Base-by-base conservation (phyloP, 2,329 filamentous ascomycete species). In the Mollisia scopiformis region DNA sequence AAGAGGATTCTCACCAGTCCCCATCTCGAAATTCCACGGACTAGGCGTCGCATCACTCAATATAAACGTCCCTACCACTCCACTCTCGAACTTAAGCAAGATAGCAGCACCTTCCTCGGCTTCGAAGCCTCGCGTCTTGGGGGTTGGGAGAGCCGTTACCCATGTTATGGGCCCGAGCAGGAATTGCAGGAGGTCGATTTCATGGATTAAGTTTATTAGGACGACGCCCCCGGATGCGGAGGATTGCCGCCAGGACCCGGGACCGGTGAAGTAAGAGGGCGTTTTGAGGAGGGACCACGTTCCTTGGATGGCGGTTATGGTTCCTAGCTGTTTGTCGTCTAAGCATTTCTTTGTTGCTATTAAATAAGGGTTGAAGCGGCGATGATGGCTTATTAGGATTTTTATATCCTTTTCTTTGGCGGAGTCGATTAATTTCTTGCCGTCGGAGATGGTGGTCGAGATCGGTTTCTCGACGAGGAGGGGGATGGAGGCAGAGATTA, bases 121-220 rank as follows among this genome's bases (percentile, higher is more conserved):
- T 2, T 77, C 74, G 57, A 81, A 78, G 0, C 74, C 73, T 0
- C 84, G 75, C 33, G 79, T 78, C 0, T 80, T 77, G 0, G 69
- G 51, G 0, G 76, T 80, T 53, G 75, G 73, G 64, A 87, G 81
- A 0, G 82, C 84, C 33, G 81, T 79, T 0, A 87, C 79, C 0
- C 80, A 74, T 0, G 69, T 68, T 27, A 88, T 82, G 0, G 82
- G 79, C 0, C 84, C 83, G 27, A 87, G 78, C 1, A 87, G 73
- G 69, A 82, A 80, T 50, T 86, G 84, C 19, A 88, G 73, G 0
- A 86, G 72, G 62, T 87, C 85, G 39, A 87, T 74, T 53, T 88
- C 85, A 66, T 88, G 84, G n/a, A 87, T 79, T 46, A 87, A 73
- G 66, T 87, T 88, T 62, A 86, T 86, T 2, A 82, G 73, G 7